phyloP scores from a whole-genome alignment of 1,284 basidiomycete species.

The Malassezia caprae region DNA sequence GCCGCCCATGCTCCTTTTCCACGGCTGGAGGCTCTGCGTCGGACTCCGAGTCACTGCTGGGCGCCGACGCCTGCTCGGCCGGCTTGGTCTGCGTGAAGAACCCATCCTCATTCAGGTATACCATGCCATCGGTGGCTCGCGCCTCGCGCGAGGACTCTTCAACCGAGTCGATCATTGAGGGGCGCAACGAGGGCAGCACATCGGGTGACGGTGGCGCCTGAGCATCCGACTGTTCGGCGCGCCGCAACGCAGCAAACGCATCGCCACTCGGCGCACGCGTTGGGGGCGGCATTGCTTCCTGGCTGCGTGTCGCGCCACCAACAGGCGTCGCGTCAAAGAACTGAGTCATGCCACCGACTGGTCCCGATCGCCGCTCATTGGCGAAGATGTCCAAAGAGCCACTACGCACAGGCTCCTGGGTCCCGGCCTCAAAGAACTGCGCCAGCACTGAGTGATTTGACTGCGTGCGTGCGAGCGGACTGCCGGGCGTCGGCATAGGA shows the following conservation, averaged over 20 bases:
- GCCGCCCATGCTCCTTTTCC: not conserved
- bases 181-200: constrained; percentile 29
- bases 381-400: constrained; percentile 36
- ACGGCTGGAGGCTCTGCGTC: not conserved
- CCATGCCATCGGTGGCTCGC: constrained; percentile 13
- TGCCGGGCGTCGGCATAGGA: not conserved
- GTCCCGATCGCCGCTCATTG: constrained; percentile 21
- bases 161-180: constrained; percentile 25
- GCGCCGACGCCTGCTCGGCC: constrained; percentile 1
- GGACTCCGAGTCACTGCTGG: not conserved
- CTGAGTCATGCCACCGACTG: constrained; percentile 29
- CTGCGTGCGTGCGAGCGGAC: not conserved
- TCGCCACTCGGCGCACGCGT: constrained; percentile 20
- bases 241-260: constrained; percentile 36
- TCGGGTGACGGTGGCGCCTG: constrained; percentile 24
- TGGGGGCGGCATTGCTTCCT: constrained; percentile 32
- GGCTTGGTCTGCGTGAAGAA: constrained; percentile 45
- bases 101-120: constrained; percentile 41
- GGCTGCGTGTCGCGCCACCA: not conserved
- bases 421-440: constrained; percentile 40
- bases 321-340: constrained; percentile 24
- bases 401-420: constrained; percentile 25
- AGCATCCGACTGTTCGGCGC: constrained; percentile 26
- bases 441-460: constrained; percentile 34
- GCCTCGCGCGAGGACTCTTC: constrained; percentile 19